phyloP scores from a whole-genome alignment of 768 basidiomycete genomes.

The Kwoniella shandongensis region DNA sequence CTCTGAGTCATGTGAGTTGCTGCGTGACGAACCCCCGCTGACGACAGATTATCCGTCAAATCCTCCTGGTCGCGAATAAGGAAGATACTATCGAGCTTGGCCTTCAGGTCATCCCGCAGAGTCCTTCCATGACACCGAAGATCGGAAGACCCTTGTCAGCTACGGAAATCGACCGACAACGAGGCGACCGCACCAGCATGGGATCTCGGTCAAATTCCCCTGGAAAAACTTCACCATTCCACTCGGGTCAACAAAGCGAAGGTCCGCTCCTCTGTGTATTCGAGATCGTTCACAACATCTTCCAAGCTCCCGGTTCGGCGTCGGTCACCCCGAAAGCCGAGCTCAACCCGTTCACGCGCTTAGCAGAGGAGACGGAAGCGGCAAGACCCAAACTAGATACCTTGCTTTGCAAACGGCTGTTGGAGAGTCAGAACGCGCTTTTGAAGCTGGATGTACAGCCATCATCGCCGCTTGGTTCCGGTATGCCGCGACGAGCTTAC shows the following conservation, averaged over 20 bases:
- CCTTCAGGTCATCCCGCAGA: conserved; percentile 57
- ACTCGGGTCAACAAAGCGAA: conserved; percentile 42
- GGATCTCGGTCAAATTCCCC: conserved; percentile 32
- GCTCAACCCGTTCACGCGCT: conserved; percentile 36
- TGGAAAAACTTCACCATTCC: conserved; percentile 44
- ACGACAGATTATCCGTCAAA: conserved; percentile 75
- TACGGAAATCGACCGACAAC: conserved; percentile 29
- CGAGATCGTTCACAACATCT: conserved; percentile 62
- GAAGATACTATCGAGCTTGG: conserved; percentile 88
- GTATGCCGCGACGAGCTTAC: conserved; percentile 58
- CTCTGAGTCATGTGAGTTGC: conserved; percentile 74
- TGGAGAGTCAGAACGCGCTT: conserved; percentile 46
- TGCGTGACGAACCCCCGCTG: background rate
- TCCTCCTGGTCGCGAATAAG: conserved; percentile 65
- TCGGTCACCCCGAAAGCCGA: conserved; percentile 36
- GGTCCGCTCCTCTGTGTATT: conserved; percentile 62
- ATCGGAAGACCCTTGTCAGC: conserved; percentile 32
- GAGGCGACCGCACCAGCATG: conserved; percentile 27
- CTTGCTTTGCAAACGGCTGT: conserved; percentile 38
- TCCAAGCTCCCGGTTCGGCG: conserved; percentile 26
- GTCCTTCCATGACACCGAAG: conserved; percentile 46
- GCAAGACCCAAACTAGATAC: conserved; percentile 43
- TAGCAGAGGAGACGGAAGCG: conserved; percentile 28
- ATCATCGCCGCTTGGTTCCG: conserved; percentile 52
- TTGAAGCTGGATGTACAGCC: conserved; percentile 42